A percentile compares a stretch with the other conserved stretches of the same genome.
phyloP scores from a whole-genome alignment of 2,329 filamentous ascomycete species.

The Talaromyces sp. region DNA sequence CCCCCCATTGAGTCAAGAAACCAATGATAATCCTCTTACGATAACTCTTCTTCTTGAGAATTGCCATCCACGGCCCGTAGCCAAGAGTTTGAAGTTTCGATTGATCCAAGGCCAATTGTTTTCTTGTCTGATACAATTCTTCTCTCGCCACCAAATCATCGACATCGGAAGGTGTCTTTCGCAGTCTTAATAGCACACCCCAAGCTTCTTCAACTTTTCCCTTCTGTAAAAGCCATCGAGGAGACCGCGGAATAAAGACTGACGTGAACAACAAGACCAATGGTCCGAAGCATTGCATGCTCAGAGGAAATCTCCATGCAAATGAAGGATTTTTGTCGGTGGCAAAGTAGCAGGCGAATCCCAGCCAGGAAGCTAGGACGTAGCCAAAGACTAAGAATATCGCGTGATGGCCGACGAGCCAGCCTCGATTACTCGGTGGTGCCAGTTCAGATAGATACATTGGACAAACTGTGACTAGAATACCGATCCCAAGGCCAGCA shows the following conservation, averaged over 20 bases:
- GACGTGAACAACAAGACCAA: conserved; percentile 41
- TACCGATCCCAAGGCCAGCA: conserved; percentile 42
- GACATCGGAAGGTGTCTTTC: conserved; percentile 38
- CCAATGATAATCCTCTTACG: conserved; percentile 52
- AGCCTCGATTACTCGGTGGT: conserved; percentile 41
- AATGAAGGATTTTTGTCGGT: conserved; percentile 35
- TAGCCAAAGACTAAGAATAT: conserved; percentile 50
- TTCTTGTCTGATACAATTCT: conserved; percentile 47
- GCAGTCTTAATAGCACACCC: conserved; percentile 40
- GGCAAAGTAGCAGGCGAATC: conserved; percentile 46
- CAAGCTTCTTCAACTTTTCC: conserved; percentile 47
- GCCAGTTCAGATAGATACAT: conserved; percentile 48
- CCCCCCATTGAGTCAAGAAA: conserved; percentile 53
- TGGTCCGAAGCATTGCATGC: conserved; percentile 41
- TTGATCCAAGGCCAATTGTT: conserved; percentile 46
- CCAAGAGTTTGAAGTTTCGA: conserved; percentile 41
- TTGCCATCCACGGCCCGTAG: conserved; percentile 44
- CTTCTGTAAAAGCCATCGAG: conserved; percentile 50
- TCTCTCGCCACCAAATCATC: conserved; percentile 45
- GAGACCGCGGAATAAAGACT: conserved; percentile 46
- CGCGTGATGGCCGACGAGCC: conserved; percentile 46
- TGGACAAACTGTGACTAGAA: conserved; percentile 44
- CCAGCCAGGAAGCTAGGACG: conserved; percentile 46
- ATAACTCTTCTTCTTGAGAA: conserved; percentile 48
- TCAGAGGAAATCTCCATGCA: conserved; percentile 47